These are phyloP conservation scores for Cytospora paraplurivora DNA, from an alignment of 2,329 filamentous ascomycete genomes.

Conservation along the genomic window DNA sequence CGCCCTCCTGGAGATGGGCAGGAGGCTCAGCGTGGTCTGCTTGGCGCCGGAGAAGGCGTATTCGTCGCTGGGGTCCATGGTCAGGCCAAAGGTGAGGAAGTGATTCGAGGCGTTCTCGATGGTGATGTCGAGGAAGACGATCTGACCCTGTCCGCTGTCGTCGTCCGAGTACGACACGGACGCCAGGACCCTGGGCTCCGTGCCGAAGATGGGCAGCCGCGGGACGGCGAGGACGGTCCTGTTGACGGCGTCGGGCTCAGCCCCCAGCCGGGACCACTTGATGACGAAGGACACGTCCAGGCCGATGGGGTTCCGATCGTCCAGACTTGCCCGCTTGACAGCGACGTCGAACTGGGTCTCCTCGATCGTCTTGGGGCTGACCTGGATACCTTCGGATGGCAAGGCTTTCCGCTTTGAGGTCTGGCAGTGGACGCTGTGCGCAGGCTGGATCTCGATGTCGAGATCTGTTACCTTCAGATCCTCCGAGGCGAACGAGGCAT, in stretches of 20 bases:
- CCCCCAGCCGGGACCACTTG: conserved; percentile 67
- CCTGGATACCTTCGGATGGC: conserved; percentile 47
- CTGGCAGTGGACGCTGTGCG: conserved; percentile 62
- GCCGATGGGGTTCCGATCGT: conserved; percentile 75
- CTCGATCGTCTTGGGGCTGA: conserved; percentile 68
- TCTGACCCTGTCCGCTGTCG: conserved; percentile 34
- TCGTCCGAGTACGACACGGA: conserved; percentile 49
- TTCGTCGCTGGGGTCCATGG: conserved; percentile 88
- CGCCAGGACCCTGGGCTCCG: conserved; percentile 82
- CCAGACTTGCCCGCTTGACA: conserved; percentile 74
- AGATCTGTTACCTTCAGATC: conserved; percentile 66
- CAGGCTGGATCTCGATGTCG: conserved; percentile 51
- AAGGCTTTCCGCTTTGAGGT: conserved; percentile 44
- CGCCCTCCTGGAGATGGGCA: conserved; percentile 76
- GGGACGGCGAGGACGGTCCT: conserved; percentile 75
- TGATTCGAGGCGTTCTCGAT: conserved; percentile 95
- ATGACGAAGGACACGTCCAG: conserved; percentile 77
- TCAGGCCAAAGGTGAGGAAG: conserved; percentile 88
- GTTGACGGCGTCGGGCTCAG: conserved; percentile 47
- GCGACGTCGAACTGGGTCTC: conserved; percentile 74
- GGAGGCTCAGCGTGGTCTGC: conserved; percentile 73
- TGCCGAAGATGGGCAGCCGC: conserved; percentile 75
- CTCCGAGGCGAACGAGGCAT: conserved; percentile 76
- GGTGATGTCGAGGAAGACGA: conserved; percentile 58
- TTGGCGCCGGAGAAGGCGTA: conserved; percentile 95